Base-by-base conservation (phyloP, 2,329 filamentous ascomycete genomes). In the Fusarium anguioides region DNA sequence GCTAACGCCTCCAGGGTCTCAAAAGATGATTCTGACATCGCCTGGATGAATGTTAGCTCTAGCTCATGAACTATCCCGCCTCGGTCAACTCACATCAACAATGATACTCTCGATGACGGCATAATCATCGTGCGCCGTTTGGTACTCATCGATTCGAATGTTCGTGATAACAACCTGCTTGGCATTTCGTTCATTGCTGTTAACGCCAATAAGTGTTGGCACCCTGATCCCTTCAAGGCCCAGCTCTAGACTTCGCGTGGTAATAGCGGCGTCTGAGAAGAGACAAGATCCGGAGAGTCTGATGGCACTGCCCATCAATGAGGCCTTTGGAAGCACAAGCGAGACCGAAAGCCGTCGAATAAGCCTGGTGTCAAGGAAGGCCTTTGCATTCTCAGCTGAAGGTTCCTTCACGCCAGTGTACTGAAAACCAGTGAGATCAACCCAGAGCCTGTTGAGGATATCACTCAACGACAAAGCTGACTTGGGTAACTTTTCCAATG, bases 171-270 rank as follows among this genome's bases (percentile, higher is more conserved):
- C 84, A 49, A 90, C 84, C 78, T 94, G 91, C 77, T 87, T 91
- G 5, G 82, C 84, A 33, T 78, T 66, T 64, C 91, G 81, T 82
- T 94, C 91, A 71, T 93, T 91, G 21, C 81, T 76, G 71, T 94
- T 93, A 26, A 94, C 86, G 1, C 91, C 91, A 44, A 94, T 86
- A 47, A 94, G 76, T 29, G 87, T 88, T 24, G 91, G 89, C 11
- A 93, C 82, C 35, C 83, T 83, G 48, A 94, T 75, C 20, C 85
- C 83, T 44, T 84, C 82, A 10, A 93, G 75, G 35, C 81, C 80
- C 42, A 91, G 74, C 26, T 36, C 74, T 54, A 74, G 26, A 14
- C 73, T 76, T 20, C 76, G 75, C 26, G 68, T 68, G 5, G 66
- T 67, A 48, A 75, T 56, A 2, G 55, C 65, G 7, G 66, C 73